Evolutionary conservation across 2,329 filamentous ascomycete species (phyloP).

Genomic region (Alternaria hordeiaustralica): DNA sequence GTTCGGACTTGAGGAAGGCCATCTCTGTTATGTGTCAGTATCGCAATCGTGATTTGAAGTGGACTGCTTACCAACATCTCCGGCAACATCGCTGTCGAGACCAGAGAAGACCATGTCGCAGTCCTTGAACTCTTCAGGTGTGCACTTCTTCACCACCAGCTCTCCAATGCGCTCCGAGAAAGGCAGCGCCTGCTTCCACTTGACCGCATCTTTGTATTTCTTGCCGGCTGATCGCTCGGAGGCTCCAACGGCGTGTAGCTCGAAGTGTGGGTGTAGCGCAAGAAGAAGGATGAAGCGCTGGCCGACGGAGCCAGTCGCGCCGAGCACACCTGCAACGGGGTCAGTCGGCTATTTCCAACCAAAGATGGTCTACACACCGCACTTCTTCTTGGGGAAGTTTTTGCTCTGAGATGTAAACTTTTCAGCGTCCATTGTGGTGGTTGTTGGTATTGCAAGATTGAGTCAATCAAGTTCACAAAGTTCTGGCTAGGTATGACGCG

Average conservation of each 20-base stretch:
- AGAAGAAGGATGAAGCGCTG: conserved; percentile 95
- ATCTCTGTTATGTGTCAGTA: conserved; percentile 62
- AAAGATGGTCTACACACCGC: conserved; percentile 57
- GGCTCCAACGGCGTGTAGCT: conserved; percentile 86
- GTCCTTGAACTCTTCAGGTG: conserved; percentile 79
- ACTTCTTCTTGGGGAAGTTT: conserved; percentile 60
- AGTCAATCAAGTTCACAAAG: conserved; percentile 30
- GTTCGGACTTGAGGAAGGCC: conserved; percentile 85
- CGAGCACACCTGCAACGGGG: conserved; percentile 67
- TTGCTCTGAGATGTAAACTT: conserved; percentile 48
- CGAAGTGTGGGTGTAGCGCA: conserved; percentile 83
- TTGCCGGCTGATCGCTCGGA: conserved; percentile 90
- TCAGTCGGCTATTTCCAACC: conserved; percentile 20
- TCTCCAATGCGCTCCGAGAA: conserved; percentile 79
- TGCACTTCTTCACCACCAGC: conserved; percentile 85
- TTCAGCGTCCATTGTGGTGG: conserved; percentile 52
- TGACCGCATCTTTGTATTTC: conserved; percentile 90
- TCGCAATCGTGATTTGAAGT: background rate
- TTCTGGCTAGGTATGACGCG: conserved; percentile 28
- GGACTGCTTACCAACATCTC: conserved; percentile 75
- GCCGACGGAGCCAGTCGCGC: conserved; percentile 91
- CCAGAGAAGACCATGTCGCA: conserved; percentile 95
- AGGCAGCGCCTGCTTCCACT: conserved; percentile 89
- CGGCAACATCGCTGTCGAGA: conserved; percentile 89
- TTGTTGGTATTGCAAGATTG: conserved; percentile 21